Base-by-base conservation (phyloP, 2,329 filamentous ascomycete genomes). In the Ophiocordyceps camponoti-saundersi region DNA sequence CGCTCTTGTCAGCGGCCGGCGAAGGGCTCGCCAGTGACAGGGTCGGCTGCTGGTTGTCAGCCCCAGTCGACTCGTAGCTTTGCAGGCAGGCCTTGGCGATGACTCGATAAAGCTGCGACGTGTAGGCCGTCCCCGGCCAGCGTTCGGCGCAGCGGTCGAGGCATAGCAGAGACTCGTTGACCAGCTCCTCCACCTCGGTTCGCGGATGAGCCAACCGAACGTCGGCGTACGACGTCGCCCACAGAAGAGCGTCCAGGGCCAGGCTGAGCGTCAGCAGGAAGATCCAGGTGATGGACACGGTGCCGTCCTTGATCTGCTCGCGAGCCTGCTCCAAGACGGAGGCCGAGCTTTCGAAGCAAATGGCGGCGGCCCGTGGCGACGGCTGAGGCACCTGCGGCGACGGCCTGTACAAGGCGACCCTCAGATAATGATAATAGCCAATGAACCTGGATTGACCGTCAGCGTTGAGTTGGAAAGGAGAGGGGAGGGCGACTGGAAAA, bases 371-470 rank as follows among this genome's bases (percentile, higher is more conserved):
- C n/a, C 74, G 66, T 8, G 82, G 62, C 0, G 87, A 89, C 0
- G 92, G 92, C 50, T 85, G 81, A 0, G 90, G 85, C 2, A 96
- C 79, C 60, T 96, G 92, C 1, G 92, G 92, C 1, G 87, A 95
- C 1, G 92, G 92, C 3, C 92, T 77, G 61, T 87, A 92, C 53
- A 96, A 73, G 54, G 89, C 84, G 43, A 95, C 79, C 21, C 93
- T 71, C 79, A 95, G 90, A 44, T 85, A 86, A 59, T 95, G 88
- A 61, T 85, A 88, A 52, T 84, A 74, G 16, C 73, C 71, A 12
- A 67, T 68, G 54, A 82, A 81, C 76, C 78, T 81, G 55, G 6
- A 8, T 7, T 30, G 3, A 22, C 36, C 8, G 32, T 42, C 29
- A 44, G 40, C 15, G 7, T 6, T 26, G 13, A 15, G 18, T 20